A percentile compares a stretch with the other conserved stretches of the same genome.
Evolutionary conservation across 1,284 basidiomycete species (phyloP).

Genomic region (Pseudozyma tsukubaensis): DNA sequence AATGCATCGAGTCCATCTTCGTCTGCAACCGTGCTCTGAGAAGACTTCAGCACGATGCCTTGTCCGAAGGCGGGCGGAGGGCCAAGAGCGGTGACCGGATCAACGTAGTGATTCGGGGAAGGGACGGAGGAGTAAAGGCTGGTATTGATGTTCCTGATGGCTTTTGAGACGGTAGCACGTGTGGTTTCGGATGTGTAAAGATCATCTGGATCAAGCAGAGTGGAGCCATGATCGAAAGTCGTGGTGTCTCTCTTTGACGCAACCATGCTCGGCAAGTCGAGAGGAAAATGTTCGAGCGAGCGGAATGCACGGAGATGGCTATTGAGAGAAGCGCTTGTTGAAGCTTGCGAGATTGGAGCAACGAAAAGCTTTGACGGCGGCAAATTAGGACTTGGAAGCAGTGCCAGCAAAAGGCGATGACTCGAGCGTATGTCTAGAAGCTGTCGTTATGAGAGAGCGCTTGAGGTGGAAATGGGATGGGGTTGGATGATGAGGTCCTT

Average conservation of each 20-base stretch:
- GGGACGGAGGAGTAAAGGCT: not conserved
- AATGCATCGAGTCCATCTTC: not conserved
- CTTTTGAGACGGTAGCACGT: not conserved
- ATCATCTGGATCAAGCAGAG: not conserved
- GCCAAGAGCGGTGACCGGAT: constrained; percentile 9
- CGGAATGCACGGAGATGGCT: too few relatives aligned
- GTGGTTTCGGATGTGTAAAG: not conserved
- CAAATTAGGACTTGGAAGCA: too few relatives aligned
- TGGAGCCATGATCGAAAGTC: not conserved
- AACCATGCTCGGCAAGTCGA: constrained; percentile 5
- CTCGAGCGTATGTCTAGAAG: too few relatives aligned
- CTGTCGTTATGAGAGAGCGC: too few relatives aligned
- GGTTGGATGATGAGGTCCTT: too few relatives aligned
- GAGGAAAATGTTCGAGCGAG: too few relatives aligned
- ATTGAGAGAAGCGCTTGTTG: too few relatives aligned
- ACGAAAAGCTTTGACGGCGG: too few relatives aligned
- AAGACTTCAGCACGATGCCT: not conserved
- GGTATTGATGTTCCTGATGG: not conserved
- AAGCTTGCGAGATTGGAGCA: too few relatives aligned
- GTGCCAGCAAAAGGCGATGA: too few relatives aligned
- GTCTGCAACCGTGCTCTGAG: not conserved
- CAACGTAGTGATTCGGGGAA: constrained; percentile 2
- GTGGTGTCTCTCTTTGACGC: not conserved
- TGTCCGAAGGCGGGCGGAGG: not conserved
- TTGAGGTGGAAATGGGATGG: too few relatives aligned